Percentiles rank a stretch among this genome's conserved stretches.
Evolutionary conservation across 2,329 filamentous ascomycete genomes (phyloP).

Genomic region (Gyromitra esculenta): DNA sequence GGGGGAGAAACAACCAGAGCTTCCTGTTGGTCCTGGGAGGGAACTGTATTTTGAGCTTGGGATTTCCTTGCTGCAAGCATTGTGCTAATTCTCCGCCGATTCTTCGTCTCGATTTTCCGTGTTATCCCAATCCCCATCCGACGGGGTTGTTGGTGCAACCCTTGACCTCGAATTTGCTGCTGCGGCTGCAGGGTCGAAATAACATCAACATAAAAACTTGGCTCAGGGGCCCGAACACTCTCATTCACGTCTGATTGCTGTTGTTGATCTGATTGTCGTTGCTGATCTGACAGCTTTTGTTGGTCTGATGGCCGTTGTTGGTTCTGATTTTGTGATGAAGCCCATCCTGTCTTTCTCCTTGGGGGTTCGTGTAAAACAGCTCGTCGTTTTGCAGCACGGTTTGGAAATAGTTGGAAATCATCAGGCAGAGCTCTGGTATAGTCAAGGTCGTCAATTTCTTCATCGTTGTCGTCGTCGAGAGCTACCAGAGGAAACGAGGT

Average conservation of each 20-base stretch:
- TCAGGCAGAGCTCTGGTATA: constrained; percentile 53
- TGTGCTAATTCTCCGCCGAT: constrained; percentile 52
- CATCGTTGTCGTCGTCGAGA: constrained; percentile 47
- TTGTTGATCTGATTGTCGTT: constrained; percentile 21
- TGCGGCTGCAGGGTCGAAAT: constrained; percentile 42
- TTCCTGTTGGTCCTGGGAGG: constrained; percentile 28
- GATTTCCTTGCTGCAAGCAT: constrained; percentile 51
- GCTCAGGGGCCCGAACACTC: constrained; percentile 56
- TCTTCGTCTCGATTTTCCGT: constrained; percentile 44
- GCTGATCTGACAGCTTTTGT: constrained; percentile 41
- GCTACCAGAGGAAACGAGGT: constrained; percentile 51
- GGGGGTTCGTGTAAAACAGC: constrained; percentile 53
- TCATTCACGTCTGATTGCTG: constrained; percentile 57
- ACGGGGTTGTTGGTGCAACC: constrained; percentile 51
- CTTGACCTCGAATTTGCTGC: constrained; percentile 38
- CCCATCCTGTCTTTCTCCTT: constrained; percentile 51
- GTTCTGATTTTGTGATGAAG: constrained; percentile 28
- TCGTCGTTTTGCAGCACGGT: constrained; percentile 38
- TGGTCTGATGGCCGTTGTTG: constrained; percentile 22
- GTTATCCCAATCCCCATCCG: constrained; percentile 40
- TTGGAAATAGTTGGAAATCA: constrained; percentile 48
- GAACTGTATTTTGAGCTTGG: constrained; percentile 23
- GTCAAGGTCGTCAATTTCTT: constrained; percentile 54
- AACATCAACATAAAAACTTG: constrained; percentile 44
- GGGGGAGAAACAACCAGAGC: not conserved